Percentiles rank a stretch among this genome's conserved stretches.
Evolutionary conservation across 768 basidiomycete species (phyloP).

Genomic region (Postia placenta): DNA sequence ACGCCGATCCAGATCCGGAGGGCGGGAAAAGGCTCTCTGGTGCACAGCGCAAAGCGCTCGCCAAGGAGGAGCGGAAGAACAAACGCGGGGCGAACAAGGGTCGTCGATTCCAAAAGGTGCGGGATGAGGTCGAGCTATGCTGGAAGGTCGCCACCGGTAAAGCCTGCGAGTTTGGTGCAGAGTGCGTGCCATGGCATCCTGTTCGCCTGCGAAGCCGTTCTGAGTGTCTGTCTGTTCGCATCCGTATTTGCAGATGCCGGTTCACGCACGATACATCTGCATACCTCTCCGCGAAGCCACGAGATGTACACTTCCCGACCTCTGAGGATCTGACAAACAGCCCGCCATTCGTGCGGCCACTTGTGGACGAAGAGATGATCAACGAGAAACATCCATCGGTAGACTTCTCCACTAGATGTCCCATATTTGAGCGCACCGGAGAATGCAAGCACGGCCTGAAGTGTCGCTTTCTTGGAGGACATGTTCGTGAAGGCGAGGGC

Average conservation of each 20-base stretch:
- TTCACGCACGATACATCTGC: conserved; percentile 70
- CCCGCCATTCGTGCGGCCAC: conserved; percentile 45
- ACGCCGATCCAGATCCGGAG: conserved; percentile 7
- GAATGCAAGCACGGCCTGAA: conserved; percentile 83
- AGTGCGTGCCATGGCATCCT: conserved; percentile 34
- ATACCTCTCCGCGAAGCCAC: conserved; percentile 73
- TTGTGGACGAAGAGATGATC: conserved; percentile 21
- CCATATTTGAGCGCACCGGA: conserved; percentile 61
- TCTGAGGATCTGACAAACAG: conserved; percentile 34
- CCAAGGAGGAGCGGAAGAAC: conserved; percentile 66
- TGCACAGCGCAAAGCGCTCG: conserved; percentile 37
- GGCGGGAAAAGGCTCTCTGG: conserved; percentile 25
- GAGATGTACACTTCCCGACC: conserved; percentile 59
- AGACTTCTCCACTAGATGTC: conserved; percentile 50
- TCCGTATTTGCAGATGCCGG: conserved; percentile 49
- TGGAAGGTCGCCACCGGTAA: conserved; percentile 69
- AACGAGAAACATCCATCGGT: conserved; percentile 32
- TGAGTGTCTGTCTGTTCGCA: background rate
- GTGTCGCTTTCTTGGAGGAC: conserved; percentile 85
- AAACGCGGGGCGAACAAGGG: conserved; percentile 81
- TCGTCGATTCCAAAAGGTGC: conserved; percentile 67
- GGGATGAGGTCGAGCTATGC: conserved; percentile 81
- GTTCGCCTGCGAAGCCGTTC: background rate
- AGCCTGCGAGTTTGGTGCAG: conserved; percentile 63
- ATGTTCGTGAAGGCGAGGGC: conserved; percentile 45